Evolutionary conservation across 148 eudicot species (phyloP), one percentile per base, ranked within the genome.

Genomic region (Arbutus unedo): DNA sequence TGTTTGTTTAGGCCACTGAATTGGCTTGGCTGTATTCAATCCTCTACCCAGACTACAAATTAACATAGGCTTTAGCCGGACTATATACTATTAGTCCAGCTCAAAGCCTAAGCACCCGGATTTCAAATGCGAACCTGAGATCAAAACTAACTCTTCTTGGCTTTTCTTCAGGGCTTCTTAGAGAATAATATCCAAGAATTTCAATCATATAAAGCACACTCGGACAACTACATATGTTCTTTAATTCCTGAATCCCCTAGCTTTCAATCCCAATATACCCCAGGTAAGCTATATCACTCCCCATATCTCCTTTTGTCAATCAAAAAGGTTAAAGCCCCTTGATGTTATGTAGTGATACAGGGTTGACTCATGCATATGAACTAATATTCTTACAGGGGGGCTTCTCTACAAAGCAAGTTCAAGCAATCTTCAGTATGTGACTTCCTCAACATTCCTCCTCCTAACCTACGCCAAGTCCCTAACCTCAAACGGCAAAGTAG

Each of bases 351-450:
- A 7, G 44, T 3, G 16, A 67, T 67, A 21, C 6, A 60, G 67
- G 67, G 45, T 67, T 67, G 73, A 31, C 38, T 67, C 43, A 67
- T 81, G 14, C 49, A 62, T 23, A 57, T 57, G 62, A 4, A 59
- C 66, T 1, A 59, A 41, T 1, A 15, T 25, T 15, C 70, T 79
- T 73, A 80, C 92, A 93, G 98, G 98, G 51, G 98, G 98, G 4
- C 91, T 94, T 10, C 86, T 94, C 51, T 94, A 87, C 85, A 93
- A 90, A 82, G 84, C 83, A 87, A 89, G 95, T 60, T 92, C 81
- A 23, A 94, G 98, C 95, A 94, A 94, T 84, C 98, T 94, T 79
- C 98, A 94, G 70, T 93, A 92, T 71, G 98, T 93, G 3, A 94
- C 98, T 7, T 68, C 98, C 51, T 86, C 97, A 10, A 9, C 93